These are phyloP conservation scores for Dactylorhiza incarnata DNA, from an alignment of 106 monocot species.

Conservation along the genomic window DNA sequence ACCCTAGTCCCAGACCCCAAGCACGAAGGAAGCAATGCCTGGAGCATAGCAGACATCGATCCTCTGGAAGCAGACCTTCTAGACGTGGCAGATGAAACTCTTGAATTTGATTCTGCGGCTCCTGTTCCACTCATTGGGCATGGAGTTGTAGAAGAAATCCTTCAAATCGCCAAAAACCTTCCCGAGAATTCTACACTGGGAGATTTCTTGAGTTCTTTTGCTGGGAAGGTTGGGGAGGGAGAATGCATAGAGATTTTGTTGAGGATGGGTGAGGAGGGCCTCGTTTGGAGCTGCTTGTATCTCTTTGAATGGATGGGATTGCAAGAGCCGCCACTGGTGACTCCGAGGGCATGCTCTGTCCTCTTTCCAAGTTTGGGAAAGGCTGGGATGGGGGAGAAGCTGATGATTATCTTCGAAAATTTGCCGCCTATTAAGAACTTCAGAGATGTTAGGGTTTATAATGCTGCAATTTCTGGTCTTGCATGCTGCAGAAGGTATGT, in stretches of 20 bases:
- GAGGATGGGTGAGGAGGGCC: conserved; percentile 61
- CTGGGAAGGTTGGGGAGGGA: conserved; percentile 45
- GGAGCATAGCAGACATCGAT: conserved; percentile 18
- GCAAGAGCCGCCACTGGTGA: conserved; percentile 50
- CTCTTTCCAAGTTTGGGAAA: conserved; percentile 56
- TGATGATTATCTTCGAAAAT: conserved; percentile 61
- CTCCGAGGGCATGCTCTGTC: conserved; percentile 40
- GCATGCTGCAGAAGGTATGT: conserved; percentile 52
- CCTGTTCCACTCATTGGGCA: not conserved
- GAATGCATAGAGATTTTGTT: conserved; percentile 74
- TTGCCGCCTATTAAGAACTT: conserved; percentile 50
- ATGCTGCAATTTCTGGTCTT: conserved; percentile 71
- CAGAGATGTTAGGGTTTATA: conserved; percentile 67
- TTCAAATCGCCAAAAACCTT: conserved; percentile 42
- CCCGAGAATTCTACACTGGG: conserved; percentile 53
- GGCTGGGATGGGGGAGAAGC: conserved; percentile 58
- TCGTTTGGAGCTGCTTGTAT: conserved; percentile 43
- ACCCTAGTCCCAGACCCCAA: conserved; percentile 29
- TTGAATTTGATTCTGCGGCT: not conserved
- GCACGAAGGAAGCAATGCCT: conserved; percentile 22
- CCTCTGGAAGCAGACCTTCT: conserved; percentile 36
- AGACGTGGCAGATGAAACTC: conserved; percentile 17
- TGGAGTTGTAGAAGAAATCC: conserved; percentile 36
- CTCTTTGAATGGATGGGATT: conserved; percentile 85
- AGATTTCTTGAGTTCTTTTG: conserved; percentile 40